Conservation (phyloP, 441 rosid genomes). For the Pelargonium fulgidum region DNA sequence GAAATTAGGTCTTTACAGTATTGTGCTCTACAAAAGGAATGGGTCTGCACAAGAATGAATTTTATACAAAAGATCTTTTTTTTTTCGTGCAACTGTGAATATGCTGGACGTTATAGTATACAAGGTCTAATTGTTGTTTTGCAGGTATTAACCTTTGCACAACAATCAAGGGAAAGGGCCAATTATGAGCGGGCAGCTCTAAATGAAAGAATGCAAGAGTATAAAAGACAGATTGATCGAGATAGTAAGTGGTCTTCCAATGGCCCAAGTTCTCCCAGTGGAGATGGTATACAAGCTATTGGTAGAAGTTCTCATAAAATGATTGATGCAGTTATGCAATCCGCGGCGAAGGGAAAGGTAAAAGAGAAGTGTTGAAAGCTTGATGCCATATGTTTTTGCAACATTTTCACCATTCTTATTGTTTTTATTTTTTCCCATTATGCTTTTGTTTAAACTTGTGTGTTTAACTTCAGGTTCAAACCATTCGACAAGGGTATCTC, state of each 20-base stretch:
- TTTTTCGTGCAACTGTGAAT: constrained; percentile 6
- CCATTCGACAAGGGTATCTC: constrained; percentile 91
- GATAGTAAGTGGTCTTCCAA: constrained; percentile 45
- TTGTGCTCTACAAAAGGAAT: background rate
- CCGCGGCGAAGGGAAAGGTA: constrained; percentile 90
- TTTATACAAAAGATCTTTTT: background rate
- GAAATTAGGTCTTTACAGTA: background rate
- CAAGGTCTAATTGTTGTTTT: constrained; percentile 15
- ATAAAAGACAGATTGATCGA: constrained; percentile 71
- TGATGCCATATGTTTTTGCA: background rate
- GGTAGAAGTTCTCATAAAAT: constrained; percentile 76
- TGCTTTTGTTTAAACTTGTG: background rate
- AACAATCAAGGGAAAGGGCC: constrained; percentile 83
- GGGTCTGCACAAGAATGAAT: background rate
- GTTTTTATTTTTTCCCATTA: background rate
- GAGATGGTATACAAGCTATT: constrained; percentile 48
- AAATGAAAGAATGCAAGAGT: constrained; percentile 74
- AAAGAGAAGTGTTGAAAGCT: background rate
- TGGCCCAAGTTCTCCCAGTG: constrained; percentile 45
- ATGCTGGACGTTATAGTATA: background rate
- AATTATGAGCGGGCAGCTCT: constrained; percentile 85
- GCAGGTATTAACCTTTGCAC: constrained; percentile 79
- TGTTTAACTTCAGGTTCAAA: constrained; percentile 58
- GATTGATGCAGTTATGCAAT: constrained; percentile 93
- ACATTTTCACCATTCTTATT: background rate